A percentile compares a stretch with the other conserved stretches of the same genome.
Conservation (phyloP, 768 basidiomycete genomes). For the Tylopilus balloui region DNA sequence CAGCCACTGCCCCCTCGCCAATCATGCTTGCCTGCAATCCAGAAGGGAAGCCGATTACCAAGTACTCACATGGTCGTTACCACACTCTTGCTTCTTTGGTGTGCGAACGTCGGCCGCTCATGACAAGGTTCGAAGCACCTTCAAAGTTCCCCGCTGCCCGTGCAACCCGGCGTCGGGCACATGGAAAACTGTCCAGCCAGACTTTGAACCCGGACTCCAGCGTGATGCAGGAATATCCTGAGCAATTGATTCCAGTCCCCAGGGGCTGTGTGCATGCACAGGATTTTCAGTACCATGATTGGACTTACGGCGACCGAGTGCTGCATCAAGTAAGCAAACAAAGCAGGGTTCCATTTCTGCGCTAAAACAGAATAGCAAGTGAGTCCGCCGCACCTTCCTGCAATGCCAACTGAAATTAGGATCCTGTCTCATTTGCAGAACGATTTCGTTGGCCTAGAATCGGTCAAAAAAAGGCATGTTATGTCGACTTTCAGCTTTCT, state of each 20-base stretch:
- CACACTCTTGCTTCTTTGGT: conserved; percentile 15
- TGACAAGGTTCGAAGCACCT: not conserved
- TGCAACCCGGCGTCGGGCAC: not conserved
- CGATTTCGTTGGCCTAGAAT: too few species aligned
- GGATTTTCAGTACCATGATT: not conserved
- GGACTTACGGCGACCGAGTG: not conserved
- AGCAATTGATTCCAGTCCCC: not conserved
- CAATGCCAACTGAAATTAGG: not conserved
- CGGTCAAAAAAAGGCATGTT: too few species aligned
- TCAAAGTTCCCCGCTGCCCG: not conserved
- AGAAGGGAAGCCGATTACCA: conserved; percentile 9
- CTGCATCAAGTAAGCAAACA: not conserved
- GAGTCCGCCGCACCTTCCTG: not conserved
- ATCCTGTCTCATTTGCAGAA: not conserved
- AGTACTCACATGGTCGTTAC: conserved; percentile 2
- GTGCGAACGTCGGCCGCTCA: not conserved
- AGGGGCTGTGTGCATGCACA: not conserved
- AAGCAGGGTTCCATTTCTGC: not conserved
- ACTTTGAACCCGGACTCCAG: too few species aligned
- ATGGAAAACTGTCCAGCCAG: too few species aligned
- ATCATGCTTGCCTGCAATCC: conserved; percentile 2
- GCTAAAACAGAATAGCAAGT: not conserved
- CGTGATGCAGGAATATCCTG: too few species aligned
- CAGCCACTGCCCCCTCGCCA: not conserved
- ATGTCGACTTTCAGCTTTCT: too few species aligned